Percentiles rank a stretch among this genome's conserved stretches.
Conservation (phyloP, 2,329 filamentous ascomycete genomes). For the Colletotrichum liaoningense region DNA sequence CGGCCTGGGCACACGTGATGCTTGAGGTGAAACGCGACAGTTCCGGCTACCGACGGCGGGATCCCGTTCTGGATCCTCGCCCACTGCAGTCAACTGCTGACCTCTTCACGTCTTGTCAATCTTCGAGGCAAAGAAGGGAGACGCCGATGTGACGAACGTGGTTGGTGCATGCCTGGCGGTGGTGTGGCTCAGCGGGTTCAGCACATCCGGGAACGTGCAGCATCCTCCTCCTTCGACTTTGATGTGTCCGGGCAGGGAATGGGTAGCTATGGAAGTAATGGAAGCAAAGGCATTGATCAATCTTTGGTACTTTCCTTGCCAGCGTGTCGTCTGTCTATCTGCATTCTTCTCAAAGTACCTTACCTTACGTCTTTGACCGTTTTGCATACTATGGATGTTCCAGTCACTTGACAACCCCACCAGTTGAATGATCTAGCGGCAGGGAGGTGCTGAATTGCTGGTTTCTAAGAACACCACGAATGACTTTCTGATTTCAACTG, state of each 20-base stretch:
- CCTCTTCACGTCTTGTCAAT: not conserved
- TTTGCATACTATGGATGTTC: not conserved
- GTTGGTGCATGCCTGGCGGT: constrained; percentile 28
- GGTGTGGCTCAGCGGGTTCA: constrained; percentile 32
- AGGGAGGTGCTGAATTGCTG: not conserved
- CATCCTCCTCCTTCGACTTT: constrained; percentile 8
- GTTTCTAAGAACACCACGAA: not conserved
- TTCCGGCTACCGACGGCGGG: constrained; percentile 20
- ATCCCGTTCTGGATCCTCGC: not conserved
- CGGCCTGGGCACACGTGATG: constrained; percentile 25
- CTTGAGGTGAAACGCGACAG: constrained; percentile 28
- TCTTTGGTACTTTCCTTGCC: not conserved
- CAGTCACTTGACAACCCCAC: not conserved
- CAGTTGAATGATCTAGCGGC: not conserved
- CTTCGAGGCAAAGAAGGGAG: not conserved
- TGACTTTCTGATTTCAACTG: not conserved
- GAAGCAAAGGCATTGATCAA: constrained; percentile 14
- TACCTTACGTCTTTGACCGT: not conserved
- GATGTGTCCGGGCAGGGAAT: constrained; percentile 10
- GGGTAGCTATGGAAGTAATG: not conserved
- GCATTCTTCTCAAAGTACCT: not conserved
- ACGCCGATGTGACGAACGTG: constrained; percentile 14
- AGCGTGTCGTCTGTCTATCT: not conserved
- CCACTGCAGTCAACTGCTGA: not conserved
- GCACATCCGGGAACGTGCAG: constrained; percentile 28